These are phyloP conservation scores for Ustilago vetiveriae DNA, from an alignment of 1,284 basidiomycete genomes.

Conservation along the genomic window DNA sequence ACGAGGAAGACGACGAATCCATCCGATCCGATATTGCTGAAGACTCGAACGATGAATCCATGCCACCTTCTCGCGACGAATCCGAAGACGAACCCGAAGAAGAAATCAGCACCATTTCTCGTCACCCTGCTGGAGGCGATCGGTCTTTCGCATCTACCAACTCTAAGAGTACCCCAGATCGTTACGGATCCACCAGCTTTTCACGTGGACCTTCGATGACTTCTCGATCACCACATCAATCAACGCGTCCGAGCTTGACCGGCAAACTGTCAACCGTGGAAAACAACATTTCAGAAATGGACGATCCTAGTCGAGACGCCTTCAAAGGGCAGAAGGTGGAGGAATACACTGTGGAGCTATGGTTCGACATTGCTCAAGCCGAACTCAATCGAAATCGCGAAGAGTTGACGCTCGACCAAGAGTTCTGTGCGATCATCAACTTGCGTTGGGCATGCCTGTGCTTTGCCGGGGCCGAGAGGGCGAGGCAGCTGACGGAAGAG, in stretches of 20 bases:
- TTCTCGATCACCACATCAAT: background rate
- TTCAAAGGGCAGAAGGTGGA: slow-evolving; percentile 32
- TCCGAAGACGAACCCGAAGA: slow-evolving; percentile 24
- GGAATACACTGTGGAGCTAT: slow-evolving; percentile 39
- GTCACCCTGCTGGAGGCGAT: slow-evolving; percentile 1
- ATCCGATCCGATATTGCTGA: slow-evolving; percentile 1
- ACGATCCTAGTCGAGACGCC: slow-evolving; percentile 25
- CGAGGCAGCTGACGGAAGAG: slow-evolving; percentile 36
- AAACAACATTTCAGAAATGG: slow-evolving; percentile 39
- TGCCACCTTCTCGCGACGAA: slow-evolving; percentile 2
- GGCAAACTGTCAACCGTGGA: slow-evolving; percentile 39
- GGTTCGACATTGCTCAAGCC: slow-evolving; percentile 41
- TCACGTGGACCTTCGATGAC: slow-evolving; percentile 5
- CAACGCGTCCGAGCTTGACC: slow-evolving; percentile 15
- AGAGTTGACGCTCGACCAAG: slow-evolving; percentile 38
- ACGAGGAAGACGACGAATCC: background rate
- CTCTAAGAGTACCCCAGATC: slow-evolving; percentile 6
- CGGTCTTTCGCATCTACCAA: background rate
- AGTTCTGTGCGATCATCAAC: slow-evolving; percentile 41
- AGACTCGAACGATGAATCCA: background rate
- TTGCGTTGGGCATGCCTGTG: slow-evolving; percentile 45
- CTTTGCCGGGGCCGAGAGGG: slow-evolving; percentile 40
- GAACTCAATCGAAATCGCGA: slow-evolving; percentile 26
- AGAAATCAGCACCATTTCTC: slow-evolving; percentile 20
- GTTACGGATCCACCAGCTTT: slow-evolving; percentile 27